phyloP scores from a whole-genome alignment of 2,329 filamentous ascomycete species.

The Neonectria magnoliae region DNA sequence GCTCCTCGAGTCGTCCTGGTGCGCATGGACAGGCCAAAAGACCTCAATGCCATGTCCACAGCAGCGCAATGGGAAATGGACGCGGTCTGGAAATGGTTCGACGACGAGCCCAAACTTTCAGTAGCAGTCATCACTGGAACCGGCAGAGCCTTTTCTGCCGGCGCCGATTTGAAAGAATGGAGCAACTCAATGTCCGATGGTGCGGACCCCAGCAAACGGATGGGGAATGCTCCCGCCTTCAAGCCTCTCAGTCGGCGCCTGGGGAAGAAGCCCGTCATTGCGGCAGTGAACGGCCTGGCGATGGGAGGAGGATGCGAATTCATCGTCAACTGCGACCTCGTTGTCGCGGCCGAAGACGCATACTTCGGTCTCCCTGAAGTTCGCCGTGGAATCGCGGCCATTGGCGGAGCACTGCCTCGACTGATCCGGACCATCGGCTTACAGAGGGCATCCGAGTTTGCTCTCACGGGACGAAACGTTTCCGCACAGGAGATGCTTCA shows the following conservation, averaged over 20 bases:
- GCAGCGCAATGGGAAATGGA: constrained; percentile 30
- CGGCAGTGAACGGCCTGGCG: constrained; percentile 67
- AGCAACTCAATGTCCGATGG: constrained; percentile 31
- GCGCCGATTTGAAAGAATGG: constrained; percentile 64
- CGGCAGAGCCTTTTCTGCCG: constrained; percentile 64
- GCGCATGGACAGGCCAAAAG: constrained; percentile 59
- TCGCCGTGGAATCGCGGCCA: constrained; percentile 63
- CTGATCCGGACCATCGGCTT: constrained; percentile 58
- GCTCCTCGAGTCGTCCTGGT: constrained; percentile 59
- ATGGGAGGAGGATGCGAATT: constrained; percentile 68
- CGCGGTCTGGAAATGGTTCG: constrained; percentile 62
- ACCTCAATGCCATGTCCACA: constrained; percentile 53
- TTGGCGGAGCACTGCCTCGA: constrained; percentile 61
- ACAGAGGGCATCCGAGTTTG: constrained; percentile 60
- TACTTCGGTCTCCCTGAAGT: constrained; percentile 64
- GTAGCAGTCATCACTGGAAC: constrained; percentile 62
- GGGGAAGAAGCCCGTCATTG: constrained; percentile 70
- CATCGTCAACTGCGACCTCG: constrained; percentile 63
- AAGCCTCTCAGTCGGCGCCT: constrained; percentile 62
- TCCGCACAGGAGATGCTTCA: constrained; percentile 51
- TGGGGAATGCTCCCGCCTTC: constrained; percentile 48
- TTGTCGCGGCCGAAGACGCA: constrained; percentile 61
- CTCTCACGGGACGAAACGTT: constrained; percentile 57
- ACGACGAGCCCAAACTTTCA: constrained; percentile 57
- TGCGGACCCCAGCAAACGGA: constrained; percentile 26